A percentile compares a stretch with the other conserved stretches of the same genome.
Conservation (phyloP, 192 early-diverging fungal species). For the Backusella australiensis region DNA sequence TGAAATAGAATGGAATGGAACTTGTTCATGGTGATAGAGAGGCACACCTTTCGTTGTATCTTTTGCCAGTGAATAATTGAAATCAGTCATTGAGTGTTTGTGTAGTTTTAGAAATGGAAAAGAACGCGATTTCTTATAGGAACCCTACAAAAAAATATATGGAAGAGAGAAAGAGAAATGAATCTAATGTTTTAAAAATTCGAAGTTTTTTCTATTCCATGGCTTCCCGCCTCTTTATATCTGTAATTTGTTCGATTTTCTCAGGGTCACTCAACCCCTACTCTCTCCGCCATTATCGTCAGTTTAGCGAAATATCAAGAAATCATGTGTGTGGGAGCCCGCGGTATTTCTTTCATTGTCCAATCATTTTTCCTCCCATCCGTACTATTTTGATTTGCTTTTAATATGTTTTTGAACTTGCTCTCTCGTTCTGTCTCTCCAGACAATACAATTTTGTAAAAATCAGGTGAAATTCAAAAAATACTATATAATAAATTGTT, state of each 20-base stretch:
- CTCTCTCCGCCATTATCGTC: slow-evolving; percentile 4
- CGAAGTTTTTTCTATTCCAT: slow-evolving; percentile 10
- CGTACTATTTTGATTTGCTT: not conserved
- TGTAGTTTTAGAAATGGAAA: not conserved
- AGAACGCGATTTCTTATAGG: not conserved
- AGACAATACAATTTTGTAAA: not conserved
- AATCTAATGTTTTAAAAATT: slow-evolving; percentile 4
- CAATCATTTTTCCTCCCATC: not conserved
- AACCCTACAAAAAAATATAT: not conserved
- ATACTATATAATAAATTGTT: not conserved
- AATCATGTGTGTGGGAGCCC: slow-evolving; percentile 15
- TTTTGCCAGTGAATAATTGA: slow-evolving; percentile 8
- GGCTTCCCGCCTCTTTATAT: slow-evolving; percentile 16
- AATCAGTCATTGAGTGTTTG: not conserved
- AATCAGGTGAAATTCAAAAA: not conserved
- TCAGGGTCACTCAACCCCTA: slow-evolving; percentile 17
- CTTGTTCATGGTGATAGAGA: slow-evolving; percentile 19
- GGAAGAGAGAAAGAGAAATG: not conserved
- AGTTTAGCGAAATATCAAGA: slow-evolving; percentile 3
- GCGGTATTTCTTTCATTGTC: slow-evolving; percentile 4
- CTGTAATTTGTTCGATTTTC: slow-evolving; percentile 15
- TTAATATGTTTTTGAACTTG: not conserved
- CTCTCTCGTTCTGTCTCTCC: not conserved
- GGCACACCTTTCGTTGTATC: slow-evolving; percentile 10
- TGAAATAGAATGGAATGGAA: slow-evolving; percentile 14